These are phyloP conservation scores for Penicillium janthinellum DNA, from an alignment of 2,329 filamentous ascomycete species.

Conservation along the genomic window DNA sequence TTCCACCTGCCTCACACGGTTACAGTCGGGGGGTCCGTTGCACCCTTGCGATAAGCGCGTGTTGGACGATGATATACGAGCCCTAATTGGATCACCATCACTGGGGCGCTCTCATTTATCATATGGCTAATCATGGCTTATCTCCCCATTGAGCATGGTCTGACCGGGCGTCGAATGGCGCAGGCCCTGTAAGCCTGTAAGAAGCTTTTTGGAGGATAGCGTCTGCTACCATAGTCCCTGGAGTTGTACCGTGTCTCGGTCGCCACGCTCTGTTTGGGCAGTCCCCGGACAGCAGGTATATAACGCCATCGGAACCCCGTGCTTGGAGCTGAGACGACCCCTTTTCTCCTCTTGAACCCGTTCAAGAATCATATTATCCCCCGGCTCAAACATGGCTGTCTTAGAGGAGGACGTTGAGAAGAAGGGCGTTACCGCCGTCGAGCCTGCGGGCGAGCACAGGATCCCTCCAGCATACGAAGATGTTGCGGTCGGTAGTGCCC, in stretches of 20 bases:
- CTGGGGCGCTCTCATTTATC: not conserved
- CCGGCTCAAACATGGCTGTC: slow-evolving; percentile 12
- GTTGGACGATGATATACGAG: not conserved
- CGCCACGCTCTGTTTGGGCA: not conserved
- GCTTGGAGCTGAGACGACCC: not conserved
- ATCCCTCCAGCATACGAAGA: slow-evolving; percentile 2
- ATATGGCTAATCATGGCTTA: not conserved
- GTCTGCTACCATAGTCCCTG: not conserved
- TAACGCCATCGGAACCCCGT: slow-evolving; percentile 3
- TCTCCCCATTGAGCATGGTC: slow-evolving; percentile 1
- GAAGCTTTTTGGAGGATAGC: not conserved
- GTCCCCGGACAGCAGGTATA: not conserved
- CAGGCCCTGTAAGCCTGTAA: slow-evolving; percentile 3
- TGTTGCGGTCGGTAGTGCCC: not conserved
- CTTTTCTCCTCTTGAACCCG: not conserved
- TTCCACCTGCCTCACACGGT: not conserved
- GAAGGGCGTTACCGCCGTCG: slow-evolving; percentile 10
- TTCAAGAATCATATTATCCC: not conserved
- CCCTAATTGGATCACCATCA: not conserved
- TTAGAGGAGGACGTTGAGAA: slow-evolving; percentile 21
- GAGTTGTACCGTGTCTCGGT: not conserved
- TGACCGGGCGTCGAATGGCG: slow-evolving; percentile 3
- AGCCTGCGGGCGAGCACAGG: slow-evolving; percentile 1
- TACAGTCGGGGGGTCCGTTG: not conserved
- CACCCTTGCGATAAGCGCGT: slow-evolving; percentile 4